Evolutionary conservation across 345 rosid genomes (phyloP).

Genomic region (Eucalyptus regnans): DNA sequence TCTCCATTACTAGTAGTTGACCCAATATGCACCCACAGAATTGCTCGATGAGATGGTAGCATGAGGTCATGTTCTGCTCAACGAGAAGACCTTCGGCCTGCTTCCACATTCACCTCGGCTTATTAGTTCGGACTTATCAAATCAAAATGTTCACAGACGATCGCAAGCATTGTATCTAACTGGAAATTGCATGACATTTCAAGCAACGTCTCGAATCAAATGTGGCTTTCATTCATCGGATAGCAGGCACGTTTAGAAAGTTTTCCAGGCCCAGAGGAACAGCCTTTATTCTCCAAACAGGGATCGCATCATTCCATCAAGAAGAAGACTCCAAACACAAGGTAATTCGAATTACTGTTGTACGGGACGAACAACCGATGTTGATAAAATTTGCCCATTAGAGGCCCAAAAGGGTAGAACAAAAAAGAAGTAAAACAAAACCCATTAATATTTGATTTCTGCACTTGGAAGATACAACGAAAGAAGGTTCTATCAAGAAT

Average conservation of each 20-base stretch:
- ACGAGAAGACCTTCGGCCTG: slow-evolving; percentile 74
- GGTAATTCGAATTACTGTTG: not conserved
- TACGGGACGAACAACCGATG: not conserved
- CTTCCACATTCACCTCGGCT: not conserved
- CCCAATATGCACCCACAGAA: slow-evolving; percentile 29
- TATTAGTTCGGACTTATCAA: not conserved
- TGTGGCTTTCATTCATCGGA: not conserved
- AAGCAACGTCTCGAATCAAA: not conserved
- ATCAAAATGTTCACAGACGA: not conserved
- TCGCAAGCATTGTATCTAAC: not conserved
- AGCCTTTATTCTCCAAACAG: not conserved
- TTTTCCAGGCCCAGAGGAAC: not conserved
- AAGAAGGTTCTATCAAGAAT: not conserved
- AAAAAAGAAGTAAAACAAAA: not conserved
- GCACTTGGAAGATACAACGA: not conserved
- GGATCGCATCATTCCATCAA: not conserved
- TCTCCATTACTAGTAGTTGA: slow-evolving; percentile 46
- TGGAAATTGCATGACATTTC: not conserved
- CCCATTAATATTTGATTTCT: not conserved
- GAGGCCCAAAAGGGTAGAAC: not conserved
- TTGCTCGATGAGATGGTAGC: slow-evolving; percentile 47
- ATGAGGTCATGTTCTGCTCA: slow-evolving; percentile 47
- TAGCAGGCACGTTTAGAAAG: not conserved
- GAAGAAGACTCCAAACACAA: not conserved
- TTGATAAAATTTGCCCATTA: not conserved